Percentiles rank a stretch among this genome's conserved stretches.
Conservation (phyloP, 129 eudicot genomes). For the Centella asiatica region DNA sequence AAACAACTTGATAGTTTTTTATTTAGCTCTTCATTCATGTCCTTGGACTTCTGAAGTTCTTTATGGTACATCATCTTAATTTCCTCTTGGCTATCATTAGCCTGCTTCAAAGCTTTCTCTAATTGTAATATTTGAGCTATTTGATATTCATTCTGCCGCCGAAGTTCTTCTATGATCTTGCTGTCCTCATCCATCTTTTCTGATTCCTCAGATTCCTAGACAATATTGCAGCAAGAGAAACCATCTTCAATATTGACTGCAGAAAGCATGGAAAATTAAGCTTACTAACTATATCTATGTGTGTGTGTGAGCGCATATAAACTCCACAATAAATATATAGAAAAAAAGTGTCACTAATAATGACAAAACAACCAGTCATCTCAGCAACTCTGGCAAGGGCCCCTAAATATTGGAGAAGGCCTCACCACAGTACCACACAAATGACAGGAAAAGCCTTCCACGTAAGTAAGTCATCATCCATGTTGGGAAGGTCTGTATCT, state of each 20-base stretch:
- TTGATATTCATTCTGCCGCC: conserved; percentile 50
- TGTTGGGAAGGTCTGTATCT: not conserved
- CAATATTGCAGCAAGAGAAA: conserved; percentile 26
- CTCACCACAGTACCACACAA: not conserved
- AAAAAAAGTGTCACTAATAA: not conserved
- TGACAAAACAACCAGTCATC: not conserved
- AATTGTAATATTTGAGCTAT: conserved; percentile 55
- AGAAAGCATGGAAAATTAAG: conserved; percentile 4
- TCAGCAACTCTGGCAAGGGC: not conserved
- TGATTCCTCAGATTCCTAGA: conserved; percentile 90
- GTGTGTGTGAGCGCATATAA: too few species aligned
- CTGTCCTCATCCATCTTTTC: conserved; percentile 99
- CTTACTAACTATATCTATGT: conserved; percentile 9
- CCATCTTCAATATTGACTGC: conserved; percentile 14
- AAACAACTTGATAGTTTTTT: conserved; percentile 46
- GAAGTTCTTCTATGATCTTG: conserved; percentile 81
- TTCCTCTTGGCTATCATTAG: conserved; percentile 68
- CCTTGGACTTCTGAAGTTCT: conserved; percentile 71
- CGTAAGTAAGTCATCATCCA: not conserved
- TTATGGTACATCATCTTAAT: conserved; percentile 36
- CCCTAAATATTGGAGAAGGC: too few species aligned
- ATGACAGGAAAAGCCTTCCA: not conserved
- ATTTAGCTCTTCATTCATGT: conserved; percentile 65
- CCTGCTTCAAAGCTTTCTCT: conserved; percentile 79
- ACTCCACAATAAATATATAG: too few species aligned